A percentile compares a stretch with the other conserved stretches of the same genome.
Conservation (phyloP, 176 grass and related monocot genomes). For the Themeda triandra region DNA sequence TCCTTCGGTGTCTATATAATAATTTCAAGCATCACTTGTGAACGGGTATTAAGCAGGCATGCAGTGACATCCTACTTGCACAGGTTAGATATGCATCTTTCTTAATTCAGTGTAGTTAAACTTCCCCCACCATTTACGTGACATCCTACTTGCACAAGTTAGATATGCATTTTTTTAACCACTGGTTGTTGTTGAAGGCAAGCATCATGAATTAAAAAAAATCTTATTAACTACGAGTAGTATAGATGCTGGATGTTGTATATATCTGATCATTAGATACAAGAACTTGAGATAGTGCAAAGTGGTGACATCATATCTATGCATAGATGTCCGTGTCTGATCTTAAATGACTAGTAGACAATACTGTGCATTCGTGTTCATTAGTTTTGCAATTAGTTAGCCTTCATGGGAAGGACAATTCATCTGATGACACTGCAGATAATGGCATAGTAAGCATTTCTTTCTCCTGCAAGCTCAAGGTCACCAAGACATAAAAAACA, state of each 20-base stretch:
- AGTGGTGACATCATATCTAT: neutral
- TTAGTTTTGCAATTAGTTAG: neutral
- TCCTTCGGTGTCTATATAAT: no score
- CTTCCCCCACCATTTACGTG: neutral
- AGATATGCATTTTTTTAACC: slow-evolving; percentile 11
- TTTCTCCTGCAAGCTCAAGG: no score
- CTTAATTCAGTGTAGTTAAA: slow-evolving; percentile 20
- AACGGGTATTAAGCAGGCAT: neutral
- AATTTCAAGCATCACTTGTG: neutral
- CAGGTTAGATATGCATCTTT: no score
- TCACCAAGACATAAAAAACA: no score
- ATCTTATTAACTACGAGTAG: neutral
- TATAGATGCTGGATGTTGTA: neutral
- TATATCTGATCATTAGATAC: neutral
- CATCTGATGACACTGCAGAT: no score
- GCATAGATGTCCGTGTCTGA: neutral
- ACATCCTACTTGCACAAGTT: slow-evolving; percentile 30
- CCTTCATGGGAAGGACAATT: no score
- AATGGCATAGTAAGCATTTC: no score
- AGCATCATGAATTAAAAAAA: neutral
- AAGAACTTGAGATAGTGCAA: neutral
- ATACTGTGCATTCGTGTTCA: neutral
- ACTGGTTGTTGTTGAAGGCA: neutral
- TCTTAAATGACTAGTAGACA: neutral
- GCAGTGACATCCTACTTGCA: no score